Percentiles rank a stretch among this genome's conserved stretches.
Conservation (phyloP, 2,329 filamentous ascomycete species). For the Pezicula carpinea region DNA sequence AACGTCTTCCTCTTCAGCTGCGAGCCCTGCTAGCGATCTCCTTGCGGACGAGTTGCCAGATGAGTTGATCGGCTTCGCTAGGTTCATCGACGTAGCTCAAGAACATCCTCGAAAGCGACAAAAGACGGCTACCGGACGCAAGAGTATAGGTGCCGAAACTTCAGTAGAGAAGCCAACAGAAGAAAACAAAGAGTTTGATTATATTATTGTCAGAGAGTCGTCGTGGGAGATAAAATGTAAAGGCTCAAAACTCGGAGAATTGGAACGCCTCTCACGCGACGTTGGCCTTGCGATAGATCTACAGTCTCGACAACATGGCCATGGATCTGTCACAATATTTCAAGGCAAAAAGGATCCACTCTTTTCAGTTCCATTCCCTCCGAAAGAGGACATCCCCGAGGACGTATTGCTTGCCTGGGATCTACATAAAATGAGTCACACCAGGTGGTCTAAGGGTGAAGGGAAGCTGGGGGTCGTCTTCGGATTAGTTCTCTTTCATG, state of each 20-base stretch:
- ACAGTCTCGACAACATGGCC: not conserved
- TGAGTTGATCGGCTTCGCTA: slow-evolving; percentile 16
- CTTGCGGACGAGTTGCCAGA: slow-evolving; percentile 14
- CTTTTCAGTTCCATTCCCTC: slow-evolving; percentile 14
- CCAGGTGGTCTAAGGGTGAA: slow-evolving; percentile 16
- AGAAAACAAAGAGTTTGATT: slow-evolving; percentile 8
- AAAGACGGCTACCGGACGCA: slow-evolving; percentile 8
- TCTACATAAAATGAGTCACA: slow-evolving; percentile 12
- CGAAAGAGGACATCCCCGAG: slow-evolving; percentile 6
- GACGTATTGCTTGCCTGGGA: slow-evolving; percentile 21
- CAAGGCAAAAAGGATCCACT: slow-evolving; percentile 13
- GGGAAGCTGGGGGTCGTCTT: slow-evolving; percentile 26
- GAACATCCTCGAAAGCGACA: slow-evolving; percentile 21
- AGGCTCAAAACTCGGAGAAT: slow-evolving; percentile 12
- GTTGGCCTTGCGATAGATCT: not conserved
- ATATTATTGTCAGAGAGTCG: slow-evolving; percentile 22
- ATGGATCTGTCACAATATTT: slow-evolving; percentile 17
- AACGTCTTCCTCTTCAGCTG: not conserved
- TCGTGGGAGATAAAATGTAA: slow-evolving; percentile 18
- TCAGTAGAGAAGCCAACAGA: not conserved
- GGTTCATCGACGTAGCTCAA: not conserved
- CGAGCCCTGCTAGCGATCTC: not conserved
- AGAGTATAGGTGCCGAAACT: not conserved
- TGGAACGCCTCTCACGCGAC: slow-evolving; percentile 11
- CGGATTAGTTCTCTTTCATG: slow-evolving; percentile 15